Evolutionary conservation across 495 filamentous ascomycete genomes (phyloP).

Genomic region (Hypoxylon trugodes): DNA sequence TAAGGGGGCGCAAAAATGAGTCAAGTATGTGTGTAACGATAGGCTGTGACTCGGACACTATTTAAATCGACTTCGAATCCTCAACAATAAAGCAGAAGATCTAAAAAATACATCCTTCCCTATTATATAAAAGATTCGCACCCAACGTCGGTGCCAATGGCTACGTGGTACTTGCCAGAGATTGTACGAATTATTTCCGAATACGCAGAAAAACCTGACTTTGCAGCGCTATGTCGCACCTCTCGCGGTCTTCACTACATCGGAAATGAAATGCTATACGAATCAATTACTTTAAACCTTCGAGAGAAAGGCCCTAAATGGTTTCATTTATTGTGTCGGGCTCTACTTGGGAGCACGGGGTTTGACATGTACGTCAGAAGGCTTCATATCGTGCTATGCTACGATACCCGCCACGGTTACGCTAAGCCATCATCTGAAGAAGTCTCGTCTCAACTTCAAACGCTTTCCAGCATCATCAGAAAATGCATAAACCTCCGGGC

Average conservation of each 20-base stretch:
- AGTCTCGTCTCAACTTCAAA: background rate
- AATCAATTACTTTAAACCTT: background rate
- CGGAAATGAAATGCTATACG: background rate
- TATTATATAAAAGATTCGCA: no score
- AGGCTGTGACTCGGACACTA: no score
- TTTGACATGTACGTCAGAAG: background rate
- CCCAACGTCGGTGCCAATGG: no score
- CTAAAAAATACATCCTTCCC: no score
- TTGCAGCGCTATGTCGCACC: background rate
- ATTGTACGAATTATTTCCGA: background rate
- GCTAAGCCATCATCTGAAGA: background rate
- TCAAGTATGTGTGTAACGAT: no score
- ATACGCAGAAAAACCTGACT: background rate
- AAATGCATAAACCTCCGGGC: background rate
- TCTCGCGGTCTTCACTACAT: background rate
- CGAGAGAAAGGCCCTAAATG: background rate
- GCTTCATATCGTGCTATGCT: background rate
- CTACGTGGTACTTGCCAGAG: background rate
- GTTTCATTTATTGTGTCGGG: background rate
- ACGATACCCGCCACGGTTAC: background rate
- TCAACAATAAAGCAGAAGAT: no score
- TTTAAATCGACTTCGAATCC: no score
- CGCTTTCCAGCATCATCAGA: background rate
- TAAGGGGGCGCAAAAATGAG: no score
- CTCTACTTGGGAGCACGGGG: background rate